Evolutionary conservation across 306 rosid genomes (phyloP).

Genomic region (Sophora flavescens): DNA sequence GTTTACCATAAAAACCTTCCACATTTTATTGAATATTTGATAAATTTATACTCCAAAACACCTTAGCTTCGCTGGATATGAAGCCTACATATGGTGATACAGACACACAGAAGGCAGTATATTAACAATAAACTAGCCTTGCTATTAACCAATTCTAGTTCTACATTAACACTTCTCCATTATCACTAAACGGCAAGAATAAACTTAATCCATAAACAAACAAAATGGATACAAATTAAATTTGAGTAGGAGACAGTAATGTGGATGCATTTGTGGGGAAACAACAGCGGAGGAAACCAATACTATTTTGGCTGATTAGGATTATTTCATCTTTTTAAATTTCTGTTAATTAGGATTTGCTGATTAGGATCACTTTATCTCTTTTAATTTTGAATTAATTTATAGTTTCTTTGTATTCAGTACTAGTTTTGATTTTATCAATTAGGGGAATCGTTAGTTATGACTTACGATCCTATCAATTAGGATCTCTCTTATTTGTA

Average conservation of each 20-base stretch:
- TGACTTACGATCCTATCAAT: too few relatives aligned
- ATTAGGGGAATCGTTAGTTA: too few relatives aligned
- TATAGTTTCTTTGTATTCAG: too few relatives aligned
- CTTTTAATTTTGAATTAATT: too few relatives aligned
- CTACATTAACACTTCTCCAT: conserved; percentile 33
- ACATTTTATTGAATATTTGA: background rate
- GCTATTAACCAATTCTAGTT: conserved; percentile 1
- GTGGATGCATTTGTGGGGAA: too few relatives aligned
- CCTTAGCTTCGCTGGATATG: conserved; percentile 12
- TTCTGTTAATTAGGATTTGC: too few relatives aligned
- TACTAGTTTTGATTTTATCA: too few relatives aligned
- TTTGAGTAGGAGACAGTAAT: background rate
- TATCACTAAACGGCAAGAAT: conserved; percentile 8
- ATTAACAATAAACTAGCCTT: conserved; percentile 20
- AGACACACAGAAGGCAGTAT: background rate
- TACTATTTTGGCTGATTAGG: too few relatives aligned
- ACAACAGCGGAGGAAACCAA: too few relatives aligned
- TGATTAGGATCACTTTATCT: too few relatives aligned
- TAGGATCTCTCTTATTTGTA: too few relatives aligned
- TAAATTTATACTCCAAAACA: conserved; percentile 1
- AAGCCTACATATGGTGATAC: conserved; percentile 20
- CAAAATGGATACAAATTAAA: conserved; percentile 18
- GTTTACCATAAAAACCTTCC: background rate
- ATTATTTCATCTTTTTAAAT: too few relatives aligned
- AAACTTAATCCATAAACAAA: conserved; percentile 25